Evolutionary conservation across 139 green algal species (phyloP).

Genomic region (Astrephomene gubernaculifera): DNA sequence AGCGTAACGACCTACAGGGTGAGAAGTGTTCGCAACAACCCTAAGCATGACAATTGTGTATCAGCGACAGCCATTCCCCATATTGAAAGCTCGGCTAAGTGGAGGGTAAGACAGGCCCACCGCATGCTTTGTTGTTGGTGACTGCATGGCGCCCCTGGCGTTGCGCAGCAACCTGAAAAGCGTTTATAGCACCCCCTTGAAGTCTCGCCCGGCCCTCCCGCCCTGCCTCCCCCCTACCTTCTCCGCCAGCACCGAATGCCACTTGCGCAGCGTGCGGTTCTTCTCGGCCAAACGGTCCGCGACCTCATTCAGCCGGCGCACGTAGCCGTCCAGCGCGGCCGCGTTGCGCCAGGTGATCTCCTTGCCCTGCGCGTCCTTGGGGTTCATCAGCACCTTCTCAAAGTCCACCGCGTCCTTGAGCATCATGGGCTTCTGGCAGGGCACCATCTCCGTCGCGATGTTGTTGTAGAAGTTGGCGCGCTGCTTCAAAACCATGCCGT

Average conservation of each 20-base stretch:
- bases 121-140: no score
- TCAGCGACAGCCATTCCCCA: no score
- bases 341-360: conserved; percentile 85
- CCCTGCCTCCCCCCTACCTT: conserved; percentile 38
- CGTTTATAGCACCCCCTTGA: no score
- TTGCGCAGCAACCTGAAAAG: no score
- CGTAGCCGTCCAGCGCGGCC: conserved; percentile 80
- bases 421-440: conserved; percentile 90
- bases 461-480: conserved; percentile 93
- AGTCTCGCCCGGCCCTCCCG: no score
- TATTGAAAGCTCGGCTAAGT: no score
- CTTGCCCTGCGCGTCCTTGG: conserved; percentile 75
- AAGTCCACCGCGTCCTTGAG: conserved; percentile 81
- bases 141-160: no score
- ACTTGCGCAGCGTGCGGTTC: conserved; percentile 73
- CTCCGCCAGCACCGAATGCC: conserved; percentile 64
- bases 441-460: conserved; percentile 83
- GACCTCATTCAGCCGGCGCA: conserved; percentile 66
- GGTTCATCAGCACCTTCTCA: conserved; percentile 82
- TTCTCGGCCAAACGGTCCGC: conserved; percentile 64
- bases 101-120: no score
- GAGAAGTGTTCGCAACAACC: no score
- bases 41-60: no score
- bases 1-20: conserved; percentile 71
- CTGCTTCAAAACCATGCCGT: conserved; percentile 86